These are phyloP conservation scores for Suaeda aralocaspica DNA, from an alignment of 148 eudicot genomes.

Conservation along the genomic window DNA sequence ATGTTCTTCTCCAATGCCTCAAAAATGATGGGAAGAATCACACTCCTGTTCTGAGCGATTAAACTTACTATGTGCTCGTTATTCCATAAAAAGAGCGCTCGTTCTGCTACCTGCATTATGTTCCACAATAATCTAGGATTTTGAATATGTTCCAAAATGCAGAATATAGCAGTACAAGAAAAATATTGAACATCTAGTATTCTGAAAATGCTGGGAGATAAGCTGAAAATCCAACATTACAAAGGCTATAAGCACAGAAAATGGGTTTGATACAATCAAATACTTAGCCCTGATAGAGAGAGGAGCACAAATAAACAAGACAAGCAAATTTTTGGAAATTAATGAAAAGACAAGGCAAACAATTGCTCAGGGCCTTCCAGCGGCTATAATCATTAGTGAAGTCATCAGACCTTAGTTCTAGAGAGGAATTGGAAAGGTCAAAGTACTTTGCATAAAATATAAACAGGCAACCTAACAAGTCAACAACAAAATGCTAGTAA, in stretches of 20 bases:
- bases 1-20: constrained; percentile 71
- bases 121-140: not conserved
- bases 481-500: not conserved
- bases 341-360: not conserved
- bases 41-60: constrained; percentile 56
- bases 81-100: constrained; percentile 71
- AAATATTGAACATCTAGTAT: too few species aligned
- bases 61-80: constrained; percentile 69
- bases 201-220: too few species aligned
- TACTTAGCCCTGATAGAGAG: not conserved
- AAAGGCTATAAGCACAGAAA: not conserved
- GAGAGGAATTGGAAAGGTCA: not conserved
- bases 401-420: not conserved
- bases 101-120: constrained; percentile 64
- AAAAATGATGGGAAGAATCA: constrained; percentile 61
- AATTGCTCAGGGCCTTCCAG: not conserved
- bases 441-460: not conserved
- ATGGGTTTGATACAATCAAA: not conserved
- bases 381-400: not conserved
- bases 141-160: not conserved
- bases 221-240: not conserved
- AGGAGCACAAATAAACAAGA: not conserved
- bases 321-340: not conserved
- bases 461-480: not conserved
- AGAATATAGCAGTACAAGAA: not conserved